These are phyloP conservation scores for Gracilaria domingensis DNA, from an alignment of 23 red algal species.

Conservation along the genomic window DNA sequence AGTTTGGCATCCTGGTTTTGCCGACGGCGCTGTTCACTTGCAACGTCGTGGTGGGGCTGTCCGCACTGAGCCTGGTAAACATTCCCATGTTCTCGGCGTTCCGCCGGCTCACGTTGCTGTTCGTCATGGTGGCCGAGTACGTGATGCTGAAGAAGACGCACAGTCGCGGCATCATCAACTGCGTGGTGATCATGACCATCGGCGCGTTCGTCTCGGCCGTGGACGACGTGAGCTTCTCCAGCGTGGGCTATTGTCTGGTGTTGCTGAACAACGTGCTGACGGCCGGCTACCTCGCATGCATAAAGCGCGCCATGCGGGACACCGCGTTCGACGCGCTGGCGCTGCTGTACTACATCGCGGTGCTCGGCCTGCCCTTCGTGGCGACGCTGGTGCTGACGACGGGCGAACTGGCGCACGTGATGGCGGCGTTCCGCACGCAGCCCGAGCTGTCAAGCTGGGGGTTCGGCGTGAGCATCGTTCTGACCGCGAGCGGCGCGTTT, in stretches of 20 bases:
- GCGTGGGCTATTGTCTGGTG: constrained; percentile 89
- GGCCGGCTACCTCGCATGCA: constrained; percentile 83
- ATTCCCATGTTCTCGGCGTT: constrained; percentile 99
- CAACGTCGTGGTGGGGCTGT: constrained; percentile 92
- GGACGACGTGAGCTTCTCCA: constrained; percentile 86
- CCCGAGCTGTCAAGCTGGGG: constrained; percentile 65
- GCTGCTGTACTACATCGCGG: constrained; percentile 86
- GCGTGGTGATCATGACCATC: constrained; percentile 88
- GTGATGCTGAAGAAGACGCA: constrained; percentile 81
- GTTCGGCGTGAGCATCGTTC: constrained; percentile 77
- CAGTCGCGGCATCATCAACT: constrained; percentile 51
- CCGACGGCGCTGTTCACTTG: constrained; percentile 76
- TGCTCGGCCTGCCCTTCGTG: constrained; percentile 82
- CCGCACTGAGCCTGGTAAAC: constrained; percentile 84
- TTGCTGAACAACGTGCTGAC: constrained; percentile 97
- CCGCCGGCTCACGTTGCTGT: constrained; percentile 90
- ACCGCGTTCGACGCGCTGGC: constrained; percentile 75
- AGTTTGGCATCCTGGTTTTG: constrained; percentile 55
- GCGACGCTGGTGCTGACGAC: constrained; percentile 59
- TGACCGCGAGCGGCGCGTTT: constrained; percentile 89
- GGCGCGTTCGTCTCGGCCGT: constrained; percentile 89
- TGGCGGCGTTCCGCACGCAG: constrained; percentile 65
- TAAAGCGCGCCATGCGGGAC: constrained; percentile 79
- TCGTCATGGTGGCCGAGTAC: constrained; percentile 91
- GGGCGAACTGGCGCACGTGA: constrained; percentile 63